phyloP scores from a whole-genome alignment of 257 asterid genomes.

The Henckelia pumila region DNA sequence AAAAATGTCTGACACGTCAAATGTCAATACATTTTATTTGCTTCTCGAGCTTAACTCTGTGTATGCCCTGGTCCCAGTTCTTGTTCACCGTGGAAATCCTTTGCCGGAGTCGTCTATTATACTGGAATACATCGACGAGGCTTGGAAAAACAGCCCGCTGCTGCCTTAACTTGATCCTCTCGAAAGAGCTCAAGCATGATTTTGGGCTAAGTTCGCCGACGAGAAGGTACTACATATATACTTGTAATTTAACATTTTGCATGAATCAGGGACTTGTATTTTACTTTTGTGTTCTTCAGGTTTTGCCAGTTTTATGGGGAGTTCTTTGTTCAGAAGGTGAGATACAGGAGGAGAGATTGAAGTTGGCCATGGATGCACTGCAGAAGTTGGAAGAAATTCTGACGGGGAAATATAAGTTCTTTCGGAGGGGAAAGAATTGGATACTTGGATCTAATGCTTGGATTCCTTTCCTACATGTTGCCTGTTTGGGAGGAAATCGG shows the following conservation, averaged over 20 bases:
- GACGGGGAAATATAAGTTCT: slow-evolving; percentile 29
- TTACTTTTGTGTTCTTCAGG: slow-evolving; percentile 11
- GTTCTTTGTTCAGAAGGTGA: slow-evolving; percentile 32
- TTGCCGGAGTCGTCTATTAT: slow-evolving; percentile 37
- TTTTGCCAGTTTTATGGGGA: slow-evolving; percentile 4
- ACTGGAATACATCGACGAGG: slow-evolving; percentile 43
- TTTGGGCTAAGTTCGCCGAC: slow-evolving; percentile 39
- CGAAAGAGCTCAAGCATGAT: slow-evolving; percentile 33
- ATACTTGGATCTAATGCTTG: slow-evolving; percentile 35
- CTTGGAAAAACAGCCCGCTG: slow-evolving; percentile 34
- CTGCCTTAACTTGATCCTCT: slow-evolving; percentile 35
- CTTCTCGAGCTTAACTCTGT: slow-evolving; percentile 36
- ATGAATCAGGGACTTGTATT: no score
- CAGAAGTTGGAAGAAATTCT: slow-evolving; percentile 33
- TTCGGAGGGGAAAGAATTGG: slow-evolving; percentile 50
- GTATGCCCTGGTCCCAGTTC: slow-evolving; percentile 35
- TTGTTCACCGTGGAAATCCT: slow-evolving; percentile 37
- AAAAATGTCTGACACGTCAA: no score
- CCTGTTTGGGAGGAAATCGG: slow-evolving; percentile 40
- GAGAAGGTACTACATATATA: slow-evolving; percentile 27
- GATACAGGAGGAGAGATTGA: slow-evolving; percentile 30
- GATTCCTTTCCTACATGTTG: slow-evolving; percentile 30
- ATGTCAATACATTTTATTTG: no score
- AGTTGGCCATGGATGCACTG: slow-evolving; percentile 25
- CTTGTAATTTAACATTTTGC: no score